Evolutionary conservation across 2,329 filamentous ascomycete genomes (phyloP).

Genomic region (Hyphodiscus sp.): DNA sequence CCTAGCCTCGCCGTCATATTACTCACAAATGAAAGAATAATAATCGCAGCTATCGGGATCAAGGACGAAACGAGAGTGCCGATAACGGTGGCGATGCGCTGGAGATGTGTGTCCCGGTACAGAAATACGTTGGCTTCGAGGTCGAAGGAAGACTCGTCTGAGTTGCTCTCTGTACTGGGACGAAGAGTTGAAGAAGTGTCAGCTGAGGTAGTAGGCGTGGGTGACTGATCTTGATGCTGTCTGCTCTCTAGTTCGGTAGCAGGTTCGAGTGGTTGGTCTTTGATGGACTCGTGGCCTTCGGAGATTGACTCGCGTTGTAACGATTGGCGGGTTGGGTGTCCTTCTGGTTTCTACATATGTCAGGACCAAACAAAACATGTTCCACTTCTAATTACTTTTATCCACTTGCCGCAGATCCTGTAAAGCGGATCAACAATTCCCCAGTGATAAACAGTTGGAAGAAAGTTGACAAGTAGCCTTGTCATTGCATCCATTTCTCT

Average conservation of each 20-base stretch:
- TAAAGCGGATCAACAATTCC: neutral
- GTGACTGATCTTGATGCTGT: neutral
- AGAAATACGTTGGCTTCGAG: conserved; percentile 4
- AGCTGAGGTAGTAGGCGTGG: neutral
- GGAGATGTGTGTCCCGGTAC: conserved; percentile 3
- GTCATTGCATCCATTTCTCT: conserved; percentile 1
- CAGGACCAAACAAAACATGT: neutral
- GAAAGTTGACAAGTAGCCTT: neutral
- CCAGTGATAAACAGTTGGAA: conserved; percentile 2
- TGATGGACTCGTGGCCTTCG: neutral
- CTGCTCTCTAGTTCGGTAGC: neutral
- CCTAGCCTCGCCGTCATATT: conserved; percentile 2
- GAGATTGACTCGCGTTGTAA: no score
- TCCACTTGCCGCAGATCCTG: conserved; percentile 1
- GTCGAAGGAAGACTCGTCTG: neutral
- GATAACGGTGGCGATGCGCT: neutral
- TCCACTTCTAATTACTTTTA: neutral
- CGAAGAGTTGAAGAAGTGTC: neutral
- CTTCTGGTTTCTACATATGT: conserved; percentile 1
- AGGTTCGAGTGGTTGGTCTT: no score
- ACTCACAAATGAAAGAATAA: conserved; percentile 2
- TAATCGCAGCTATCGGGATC: conserved; percentile 3
- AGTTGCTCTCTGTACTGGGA: neutral
- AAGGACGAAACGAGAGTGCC: conserved; percentile 4
- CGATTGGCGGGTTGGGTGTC: neutral